Evolutionary conservation across 1,284 basidiomycete species (phyloP), one percentile per base, ranked within the genome.

Genomic region (Coniferiporia sulphurascens): DNA sequence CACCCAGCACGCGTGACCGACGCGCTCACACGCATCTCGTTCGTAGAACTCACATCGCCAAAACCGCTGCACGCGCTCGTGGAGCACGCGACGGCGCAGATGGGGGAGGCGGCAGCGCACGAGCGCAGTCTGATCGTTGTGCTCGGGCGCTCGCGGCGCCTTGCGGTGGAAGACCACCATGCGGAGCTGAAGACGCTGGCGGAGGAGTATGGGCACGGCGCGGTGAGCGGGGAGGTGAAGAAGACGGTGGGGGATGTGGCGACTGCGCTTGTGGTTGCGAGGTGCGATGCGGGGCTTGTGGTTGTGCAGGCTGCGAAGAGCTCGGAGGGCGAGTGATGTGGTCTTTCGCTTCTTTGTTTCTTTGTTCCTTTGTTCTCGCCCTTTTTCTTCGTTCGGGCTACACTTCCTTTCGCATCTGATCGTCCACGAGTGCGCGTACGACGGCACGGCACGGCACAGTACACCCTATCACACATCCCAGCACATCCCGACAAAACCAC

Each of bases 221-320:
- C 68, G 36, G 71, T 84, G 9, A 76, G 76, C 1, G 65, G 72
- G 17, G 84, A 86, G 65, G 83, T 93, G 61, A 78, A 82, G 69
- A 89, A 89, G 79, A 91, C 91, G 4, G 77, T 93, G 48, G 92
- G 92, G 2, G 90, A 93, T 70, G 83, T 88, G n/a, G 87, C 84
- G 10, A 83, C 85, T 17, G 84, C 85, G 32, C 81, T 91, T 68
- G 81, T 92, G 13, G 77, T 87, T 6, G 76, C 81, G 1, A 81
- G 84, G 1, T 76, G 78, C 56, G 79, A 79, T 45, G 79, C 82
- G 6, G 88, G 84, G 49, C 72, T 90, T 60, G 75, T 91, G 52
- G 87, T 92, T 6, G 70, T 92, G 54, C 90, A 93, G 73, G 84
- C 86, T 45, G 80, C 78, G 22, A 49, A 52, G 2, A 5, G 27